phyloP scores from a whole-genome alignment of 2,329 filamentous ascomycete genomes.

The Colletotrichum viniferum region DNA sequence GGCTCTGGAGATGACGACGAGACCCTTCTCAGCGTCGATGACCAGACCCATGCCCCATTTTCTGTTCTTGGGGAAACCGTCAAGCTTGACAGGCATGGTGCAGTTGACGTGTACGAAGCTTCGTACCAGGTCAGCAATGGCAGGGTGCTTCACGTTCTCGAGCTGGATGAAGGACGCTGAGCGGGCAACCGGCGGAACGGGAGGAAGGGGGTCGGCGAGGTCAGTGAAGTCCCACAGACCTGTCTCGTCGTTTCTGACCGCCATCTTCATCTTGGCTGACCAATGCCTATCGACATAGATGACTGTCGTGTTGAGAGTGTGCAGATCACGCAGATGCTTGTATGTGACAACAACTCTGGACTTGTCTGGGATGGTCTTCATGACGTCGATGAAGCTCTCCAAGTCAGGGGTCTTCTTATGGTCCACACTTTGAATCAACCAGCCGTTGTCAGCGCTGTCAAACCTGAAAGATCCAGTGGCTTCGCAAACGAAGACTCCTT shows the following conservation, averaged over 20 bases:
- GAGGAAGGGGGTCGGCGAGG: constrained; percentile 79
- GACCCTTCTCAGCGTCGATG: constrained; percentile 94
- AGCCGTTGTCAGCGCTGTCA: constrained; percentile 87
- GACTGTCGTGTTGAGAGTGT: constrained; percentile 92
- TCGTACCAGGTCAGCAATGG: constrained; percentile 89
- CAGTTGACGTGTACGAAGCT: constrained; percentile 95
- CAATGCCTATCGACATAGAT: constrained; percentile 94
- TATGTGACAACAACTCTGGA: constrained; percentile 92
- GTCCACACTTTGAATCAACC: constrained; percentile 91
- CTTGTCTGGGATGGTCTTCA: constrained; percentile 82
- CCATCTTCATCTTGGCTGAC: constrained; percentile 92
- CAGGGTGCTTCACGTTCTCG: constrained; percentile 84
- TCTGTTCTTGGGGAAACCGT: constrained; percentile 94
- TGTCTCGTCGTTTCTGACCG: constrained; percentile 85
- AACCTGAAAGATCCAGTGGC: constrained; percentile 94
- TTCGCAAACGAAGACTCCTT: constrained; percentile 94
- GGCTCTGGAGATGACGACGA: constrained; percentile 92
- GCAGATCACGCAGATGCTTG: constrained; percentile 92
- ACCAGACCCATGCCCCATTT: constrained; percentile 96
- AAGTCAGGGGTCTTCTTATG: constrained; percentile 90
- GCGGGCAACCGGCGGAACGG: constrained; percentile 71
- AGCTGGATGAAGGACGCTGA: constrained; percentile 92
- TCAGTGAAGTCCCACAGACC: constrained; percentile 96
- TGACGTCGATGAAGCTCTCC: constrained; percentile 86
- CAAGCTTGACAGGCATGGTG: constrained; percentile 92